Percentiles rank a stretch among this genome's conserved stretches.
Conservation (phyloP, 2,329 filamentous ascomycete species). For the Clonostachys sp. region DNA sequence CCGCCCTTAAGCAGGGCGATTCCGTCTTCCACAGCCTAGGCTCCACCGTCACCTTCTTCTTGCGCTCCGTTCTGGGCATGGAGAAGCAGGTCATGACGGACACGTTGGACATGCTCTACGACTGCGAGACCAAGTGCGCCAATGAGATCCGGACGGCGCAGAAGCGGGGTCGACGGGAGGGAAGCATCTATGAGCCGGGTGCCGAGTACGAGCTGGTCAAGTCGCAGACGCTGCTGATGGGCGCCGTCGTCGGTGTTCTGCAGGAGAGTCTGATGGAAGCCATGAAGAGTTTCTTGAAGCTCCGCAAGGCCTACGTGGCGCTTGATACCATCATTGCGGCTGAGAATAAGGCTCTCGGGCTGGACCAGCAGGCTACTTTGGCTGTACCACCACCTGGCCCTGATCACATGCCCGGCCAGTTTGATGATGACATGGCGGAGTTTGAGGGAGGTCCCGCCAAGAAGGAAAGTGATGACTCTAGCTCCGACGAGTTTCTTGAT, state of each 20-base stretch:
- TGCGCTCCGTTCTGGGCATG: slow-evolving; percentile 82
- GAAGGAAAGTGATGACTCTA: slow-evolving; percentile 5
- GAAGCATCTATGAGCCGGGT: slow-evolving; percentile 68
- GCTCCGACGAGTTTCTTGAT: slow-evolving; percentile 41
- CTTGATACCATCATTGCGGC: slow-evolving; percentile 74
- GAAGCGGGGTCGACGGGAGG: slow-evolving; percentile 42
- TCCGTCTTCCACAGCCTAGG: slow-evolving; percentile 90
- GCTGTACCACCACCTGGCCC: not conserved
- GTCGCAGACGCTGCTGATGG: slow-evolving; percentile 84
- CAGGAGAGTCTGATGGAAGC: slow-evolving; percentile 92
- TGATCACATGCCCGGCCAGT: slow-evolving; percentile 10
- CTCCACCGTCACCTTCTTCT: slow-evolving; percentile 75
- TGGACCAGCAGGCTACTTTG: not conserved
- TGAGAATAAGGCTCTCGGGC: slow-evolving; percentile 48
- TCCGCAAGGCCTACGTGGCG: slow-evolving; percentile 82
- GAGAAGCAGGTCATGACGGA: slow-evolving; percentile 89
- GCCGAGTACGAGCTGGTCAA: slow-evolving; percentile 83
- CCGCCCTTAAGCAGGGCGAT: slow-evolving; percentile 62
- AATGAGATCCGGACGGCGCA: slow-evolving; percentile 73
- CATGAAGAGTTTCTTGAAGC: slow-evolving; percentile 86
- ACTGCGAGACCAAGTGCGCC: slow-evolving; percentile 73
- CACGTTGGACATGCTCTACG: slow-evolving; percentile 65
- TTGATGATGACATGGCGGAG: slow-evolving; percentile 12
- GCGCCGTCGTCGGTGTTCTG: slow-evolving; percentile 80
- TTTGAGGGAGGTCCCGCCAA: slow-evolving; percentile 9